A percentile compares a stretch with the other conserved stretches of the same genome.
Evolutionary conservation across 345 rosid species (phyloP).

Genomic region (Gynandropsis gynandra): DNA sequence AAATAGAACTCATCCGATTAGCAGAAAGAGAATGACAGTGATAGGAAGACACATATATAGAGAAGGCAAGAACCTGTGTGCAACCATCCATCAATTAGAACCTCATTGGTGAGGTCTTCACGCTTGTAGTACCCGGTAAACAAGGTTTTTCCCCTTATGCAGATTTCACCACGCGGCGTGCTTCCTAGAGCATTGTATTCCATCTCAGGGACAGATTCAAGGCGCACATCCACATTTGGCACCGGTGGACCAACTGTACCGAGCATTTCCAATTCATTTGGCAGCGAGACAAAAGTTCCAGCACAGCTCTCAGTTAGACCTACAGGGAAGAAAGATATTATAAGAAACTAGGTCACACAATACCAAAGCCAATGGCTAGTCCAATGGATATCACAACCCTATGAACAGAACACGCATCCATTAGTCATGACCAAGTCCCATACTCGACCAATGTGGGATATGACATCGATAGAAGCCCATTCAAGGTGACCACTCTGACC

Average conservation of each 20-base stretch:
- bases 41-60: neutral
- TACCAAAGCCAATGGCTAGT: conserved; percentile 1
- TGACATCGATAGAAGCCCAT: too few species aligned
- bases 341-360: neutral
- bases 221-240: conserved; percentile 81
- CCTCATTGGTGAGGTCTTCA: conserved; percentile 86
- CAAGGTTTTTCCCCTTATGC: conserved; percentile 66
- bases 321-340: conserved; percentile 22
- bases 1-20: conserved; percentile 1
- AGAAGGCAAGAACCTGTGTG: conserved; percentile 53
- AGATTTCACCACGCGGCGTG: conserved; percentile 81
- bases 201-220: conserved; percentile 97
- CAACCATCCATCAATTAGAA: conserved; percentile 86
- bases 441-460: conserved; percentile 9
- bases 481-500: too few species aligned
- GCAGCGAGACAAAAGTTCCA: conserved; percentile 84
- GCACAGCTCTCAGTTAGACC: conserved; percentile 98
- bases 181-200: conserved; percentile 75
- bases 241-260: conserved; percentile 97
- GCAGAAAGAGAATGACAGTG: neutral
- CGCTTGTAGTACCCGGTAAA: conserved; percentile 91
- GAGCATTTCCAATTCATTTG: conserved; percentile 63
- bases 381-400: neutral
- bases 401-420: too few species aligned
- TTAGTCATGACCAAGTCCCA: neutral